Conservation (phyloP, 106 monocot species). For the Xerophyta viscosa region DNA sequence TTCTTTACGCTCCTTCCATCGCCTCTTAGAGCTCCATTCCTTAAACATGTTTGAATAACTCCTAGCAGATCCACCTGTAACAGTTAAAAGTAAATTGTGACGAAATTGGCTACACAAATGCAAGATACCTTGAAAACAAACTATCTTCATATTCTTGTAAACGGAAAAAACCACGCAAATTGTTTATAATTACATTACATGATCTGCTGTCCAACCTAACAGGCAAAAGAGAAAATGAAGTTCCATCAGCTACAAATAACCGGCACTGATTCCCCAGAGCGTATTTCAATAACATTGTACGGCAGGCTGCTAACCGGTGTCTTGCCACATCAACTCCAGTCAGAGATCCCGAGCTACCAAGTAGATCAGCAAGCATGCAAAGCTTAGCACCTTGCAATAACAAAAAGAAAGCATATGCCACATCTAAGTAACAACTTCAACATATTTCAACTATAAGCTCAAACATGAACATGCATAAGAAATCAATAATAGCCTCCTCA, state of each 20-base stretch:
- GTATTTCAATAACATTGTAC: constrained; percentile 89
- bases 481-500: too few species aligned
- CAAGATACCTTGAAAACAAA: background rate
- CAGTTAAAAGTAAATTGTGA: constrained; percentile 2
- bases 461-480: too few species aligned
- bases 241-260: constrained; percentile 95
- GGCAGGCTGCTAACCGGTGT: constrained; percentile 80
- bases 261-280: constrained; percentile 58
- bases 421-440: background rate
- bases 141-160: background rate
- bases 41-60: constrained; percentile 21
- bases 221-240: constrained; percentile 71
- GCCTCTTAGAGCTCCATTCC: constrained; percentile 78
- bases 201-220: constrained; percentile 15
- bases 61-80: constrained; percentile 25
- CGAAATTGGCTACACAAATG: too few species aligned
- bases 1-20: constrained; percentile 59
- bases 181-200: constrained; percentile 17
- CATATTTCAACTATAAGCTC: background rate
- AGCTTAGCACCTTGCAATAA: constrained; percentile 74
- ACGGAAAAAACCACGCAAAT: background rate
- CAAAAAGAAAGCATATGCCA: background rate
- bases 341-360: constrained; percentile 69
- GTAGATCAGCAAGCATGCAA: constrained; percentile 82
- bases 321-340: constrained; percentile 92